Evolutionary conservation across 2,329 filamentous ascomycete species (phyloP).

Genomic region (Cladosporium sp.): DNA sequence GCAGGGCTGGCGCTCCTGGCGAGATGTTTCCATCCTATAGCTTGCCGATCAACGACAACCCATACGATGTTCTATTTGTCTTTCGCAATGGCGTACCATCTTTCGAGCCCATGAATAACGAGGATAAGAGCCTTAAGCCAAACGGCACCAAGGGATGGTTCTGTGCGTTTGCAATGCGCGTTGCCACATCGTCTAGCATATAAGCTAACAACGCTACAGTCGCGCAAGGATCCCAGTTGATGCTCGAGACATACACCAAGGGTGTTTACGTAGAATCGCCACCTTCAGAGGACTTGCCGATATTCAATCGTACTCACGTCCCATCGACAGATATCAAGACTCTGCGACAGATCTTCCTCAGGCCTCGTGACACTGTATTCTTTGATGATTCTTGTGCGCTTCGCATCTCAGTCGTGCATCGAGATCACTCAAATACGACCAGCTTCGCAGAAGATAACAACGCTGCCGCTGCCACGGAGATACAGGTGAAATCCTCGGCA

Average conservation of each 20-base stretch:
- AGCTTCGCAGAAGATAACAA: neutral
- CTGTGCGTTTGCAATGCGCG: neutral
- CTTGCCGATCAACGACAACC: neutral
- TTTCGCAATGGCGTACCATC: neutral
- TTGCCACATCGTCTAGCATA: neutral
- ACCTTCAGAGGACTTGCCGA: neutral
- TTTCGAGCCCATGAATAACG: neutral
- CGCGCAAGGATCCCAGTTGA: neutral
- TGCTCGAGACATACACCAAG: neutral
- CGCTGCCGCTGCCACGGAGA: neutral
- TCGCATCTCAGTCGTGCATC: neutral
- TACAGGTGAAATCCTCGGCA: constrained; percentile 5
- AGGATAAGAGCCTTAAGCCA: neutral
- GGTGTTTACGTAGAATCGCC: neutral
- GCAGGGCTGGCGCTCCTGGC: neutral
- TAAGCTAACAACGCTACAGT: neutral
- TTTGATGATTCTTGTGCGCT: neutral
- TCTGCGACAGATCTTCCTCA: neutral
- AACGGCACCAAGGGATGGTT: neutral
- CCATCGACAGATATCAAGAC: neutral
- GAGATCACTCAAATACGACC: neutral
- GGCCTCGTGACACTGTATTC: neutral
- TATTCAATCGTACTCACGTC: neutral
- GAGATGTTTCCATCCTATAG: neutral
- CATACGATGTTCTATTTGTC: neutral